Evolutionary conservation across 1,139 yeast genomes (phyloP).

Genomic region (Lodderomyces parapsilosis): DNA sequence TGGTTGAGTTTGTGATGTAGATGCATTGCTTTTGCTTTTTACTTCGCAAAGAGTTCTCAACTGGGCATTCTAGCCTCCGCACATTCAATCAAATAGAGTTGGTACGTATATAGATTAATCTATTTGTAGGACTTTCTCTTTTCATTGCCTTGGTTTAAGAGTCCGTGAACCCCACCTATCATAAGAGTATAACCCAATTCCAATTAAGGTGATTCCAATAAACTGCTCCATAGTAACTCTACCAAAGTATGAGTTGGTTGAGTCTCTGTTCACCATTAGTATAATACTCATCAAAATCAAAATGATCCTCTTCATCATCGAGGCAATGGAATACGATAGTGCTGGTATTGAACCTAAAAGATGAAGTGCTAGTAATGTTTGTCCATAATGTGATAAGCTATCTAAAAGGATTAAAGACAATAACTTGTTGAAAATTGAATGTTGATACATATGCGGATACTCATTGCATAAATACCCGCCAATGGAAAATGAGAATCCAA

Average conservation of each 20-base stretch:
- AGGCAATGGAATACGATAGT: slow-evolving; percentile 40
- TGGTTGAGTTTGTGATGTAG: slow-evolving; percentile 19
- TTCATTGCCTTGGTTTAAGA: slow-evolving; percentile 6
- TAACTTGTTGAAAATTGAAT: slow-evolving; percentile 22
- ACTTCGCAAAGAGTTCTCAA: slow-evolving; percentile 27
- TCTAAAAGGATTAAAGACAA: slow-evolving; percentile 27
- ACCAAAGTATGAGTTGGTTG: slow-evolving; percentile 14
- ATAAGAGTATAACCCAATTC: slow-evolving; percentile 38
- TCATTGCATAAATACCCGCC: slow-evolving; percentile 34
- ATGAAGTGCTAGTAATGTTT: slow-evolving; percentile 37
- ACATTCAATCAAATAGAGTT: slow-evolving; percentile 22
- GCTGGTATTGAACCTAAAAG: slow-evolving; percentile 41
- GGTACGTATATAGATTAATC: no score
- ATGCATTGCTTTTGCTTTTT: background rate
- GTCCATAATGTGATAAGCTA: slow-evolving; percentile 36
- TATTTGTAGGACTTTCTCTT: no score
- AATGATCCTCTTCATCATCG: slow-evolving; percentile 44
- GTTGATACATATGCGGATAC: slow-evolving; percentile 18
- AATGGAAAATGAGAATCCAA: slow-evolving; percentile 33
- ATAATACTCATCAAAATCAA: slow-evolving; percentile 35
- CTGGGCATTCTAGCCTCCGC: slow-evolving; percentile 51
- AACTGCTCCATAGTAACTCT: slow-evolving; percentile 29
- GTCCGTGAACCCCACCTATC: slow-evolving; percentile 42
- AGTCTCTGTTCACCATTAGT: slow-evolving; percentile 17
- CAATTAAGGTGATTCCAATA: slow-evolving; percentile 30